These are phyloP conservation scores for Diospyros kaki DNA, from an alignment of 148 eudicot genomes.

Conservation along the genomic window DNA sequence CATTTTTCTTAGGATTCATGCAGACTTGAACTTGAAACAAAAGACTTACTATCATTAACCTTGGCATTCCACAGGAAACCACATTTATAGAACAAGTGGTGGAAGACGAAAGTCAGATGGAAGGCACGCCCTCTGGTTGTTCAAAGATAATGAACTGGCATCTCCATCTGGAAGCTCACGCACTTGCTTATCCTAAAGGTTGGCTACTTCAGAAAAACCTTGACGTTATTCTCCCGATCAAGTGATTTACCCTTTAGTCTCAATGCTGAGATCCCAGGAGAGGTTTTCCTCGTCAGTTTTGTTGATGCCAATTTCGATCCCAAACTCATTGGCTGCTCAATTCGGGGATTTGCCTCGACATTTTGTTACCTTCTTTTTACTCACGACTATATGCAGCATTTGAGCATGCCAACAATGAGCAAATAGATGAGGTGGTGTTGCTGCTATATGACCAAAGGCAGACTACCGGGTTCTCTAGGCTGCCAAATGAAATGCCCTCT, in stretches of 20 bases:
- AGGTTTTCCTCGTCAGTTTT: conserved; percentile 3
- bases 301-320: background rate
- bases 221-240: conserved; percentile 34
- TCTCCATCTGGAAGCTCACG: conserved; percentile 75
- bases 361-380: background rate
- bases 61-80: conserved; percentile 60
- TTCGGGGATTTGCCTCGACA: too few relatives aligned
- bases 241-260: conserved; percentile 20
- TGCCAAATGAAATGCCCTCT: background rate
- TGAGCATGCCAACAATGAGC: background rate
- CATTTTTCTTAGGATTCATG: background rate
- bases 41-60: background rate
- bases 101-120: conserved; percentile 95
- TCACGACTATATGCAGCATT: background rate
- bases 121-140: conserved; percentile 61
- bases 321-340: too few relatives aligned
- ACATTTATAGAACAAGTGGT: conserved; percentile 90
- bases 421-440: background rate
- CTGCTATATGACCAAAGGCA: background rate
- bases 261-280: background rate
- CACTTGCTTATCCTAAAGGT: conserved; percentile 64
- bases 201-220: conserved; percentile 78
- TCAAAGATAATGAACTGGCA: conserved; percentile 87
- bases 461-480: background rate
- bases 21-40: background rate